Evolutionary conservation across 768 basidiomycete species (phyloP), one percentile per base, ranked within the genome.

Genomic region (Lentinula aciculospora): DNA sequence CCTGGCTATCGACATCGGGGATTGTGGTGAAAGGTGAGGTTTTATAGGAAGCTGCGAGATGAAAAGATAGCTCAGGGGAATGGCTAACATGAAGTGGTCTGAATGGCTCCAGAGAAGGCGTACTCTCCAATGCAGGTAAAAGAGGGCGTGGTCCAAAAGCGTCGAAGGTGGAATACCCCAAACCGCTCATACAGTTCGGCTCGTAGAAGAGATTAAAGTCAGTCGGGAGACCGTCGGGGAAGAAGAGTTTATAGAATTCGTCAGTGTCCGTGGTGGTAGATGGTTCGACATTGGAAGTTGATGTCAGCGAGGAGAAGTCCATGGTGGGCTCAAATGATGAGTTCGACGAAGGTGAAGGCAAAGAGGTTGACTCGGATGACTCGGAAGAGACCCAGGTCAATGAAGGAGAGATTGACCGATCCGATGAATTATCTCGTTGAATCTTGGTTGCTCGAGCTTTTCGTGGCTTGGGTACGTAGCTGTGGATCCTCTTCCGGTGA

Each of bases 401-500:
- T 39, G 37, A 19, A 51, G 31, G 29, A 19, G n/a, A 7, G n/a
- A 21, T 32, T 15, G 29, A 32, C 31, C 8, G 13, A 19, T 29
- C 29, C 7, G 19, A 51, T 19, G 49, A 31, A 31, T 19, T 3
- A 25, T 19, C 32, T 4, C n/a, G 47, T 3, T 23, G 12, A 10
- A 1, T 27, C 15, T 29, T 49, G 13, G 10, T 31, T 17, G 15
- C 29, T 15, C 36, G 51, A 37, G 51, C 51, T 25, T 45, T 56
- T 25, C 54, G 25, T 29, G 54, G 54, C 29, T 40, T 27, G 32
- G 54, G 54, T 2, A 44, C 40, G 32, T 56, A 56, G n/a, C 27
- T n/a, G 29, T 56, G 54, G n/a, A 56, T 56, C 29, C 54, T 27
- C 29, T 56, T 56, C 27, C 54, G 54, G 29, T 56, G 54, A 19